Evolutionary conservation across 495 filamentous ascomycete species (phyloP), one percentile per base, ranked within the genome.

Genomic region (Aspergillus homomorphus): DNA sequence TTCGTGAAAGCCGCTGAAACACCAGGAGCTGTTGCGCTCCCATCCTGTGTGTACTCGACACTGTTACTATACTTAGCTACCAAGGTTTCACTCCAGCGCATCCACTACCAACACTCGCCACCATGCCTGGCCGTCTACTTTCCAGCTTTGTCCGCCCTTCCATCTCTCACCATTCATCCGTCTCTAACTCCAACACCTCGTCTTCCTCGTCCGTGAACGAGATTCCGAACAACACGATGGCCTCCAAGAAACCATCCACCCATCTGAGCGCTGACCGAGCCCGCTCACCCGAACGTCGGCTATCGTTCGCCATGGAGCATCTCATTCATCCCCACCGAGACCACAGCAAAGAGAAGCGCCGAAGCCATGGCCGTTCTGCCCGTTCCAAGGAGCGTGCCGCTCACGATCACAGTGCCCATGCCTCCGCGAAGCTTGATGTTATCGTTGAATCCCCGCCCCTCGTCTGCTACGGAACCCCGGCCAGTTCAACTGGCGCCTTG

Each of bases 371-470:
- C 24, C 73, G 72, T 3, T 64, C 69, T 0, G 68, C 66, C n/a
- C 73, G 75, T 41, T 73, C 74, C 3, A 78, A 78, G 66, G 76
- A 79, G 30, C 69, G 73, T 38, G 30, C 61, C 15, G 56, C 53
- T 44, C 65, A 70, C 24, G 68, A 74, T 0, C 59, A 70, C 14
- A 58, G 57, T 21, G 56, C 66, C 6, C 45, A 57, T 22, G 70
- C 78, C 43, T 69, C 77, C 0, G 84, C 84, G n/a, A 84, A 82
- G 50, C 69, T 96, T 52, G 82, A 86, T 22, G 84, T 93, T 72
- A 77, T 84, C 38, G 88, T 97, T 56, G 94, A 99, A 75, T 96
- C 91, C 2, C 91, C 94, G 0, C 94, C 94, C 1, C 76, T 93
- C 10, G 83, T 96, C 16, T 87, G 95, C 75, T 91, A 92, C 65